Percentiles rank a stretch among this genome's conserved stretches.
phyloP scores from a whole-genome alignment of 2,329 filamentous ascomycete genomes.

The Hymenoscyphus fructigenus region DNA sequence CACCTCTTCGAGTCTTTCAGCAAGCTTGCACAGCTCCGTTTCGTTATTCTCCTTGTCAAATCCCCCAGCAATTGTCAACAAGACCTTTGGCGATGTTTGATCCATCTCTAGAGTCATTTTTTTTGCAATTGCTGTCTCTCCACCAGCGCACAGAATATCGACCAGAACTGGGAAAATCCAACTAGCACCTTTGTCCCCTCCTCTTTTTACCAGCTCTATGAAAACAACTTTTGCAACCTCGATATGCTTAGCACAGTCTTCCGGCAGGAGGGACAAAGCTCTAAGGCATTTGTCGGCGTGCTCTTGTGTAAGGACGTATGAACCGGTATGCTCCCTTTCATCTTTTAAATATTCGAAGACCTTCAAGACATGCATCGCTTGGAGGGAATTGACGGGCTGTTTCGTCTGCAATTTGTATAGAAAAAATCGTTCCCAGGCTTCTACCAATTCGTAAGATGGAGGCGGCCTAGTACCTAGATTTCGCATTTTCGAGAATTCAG shows the following conservation, averaged over 20 bases:
- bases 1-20: conserved; percentile 50
- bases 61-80: conserved; percentile 52
- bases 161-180: conserved; percentile 13
- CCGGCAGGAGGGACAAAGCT: conserved; percentile 25
- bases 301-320: conserved; percentile 14
- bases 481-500: conserved; percentile 64
- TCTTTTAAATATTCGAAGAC: conserved; percentile 62
- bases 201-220: conserved; percentile 17
- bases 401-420: conserved; percentile 48
- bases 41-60: conserved; percentile 61
- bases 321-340: conserved; percentile 21
- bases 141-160: conserved; percentile 25
- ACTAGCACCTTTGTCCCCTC: conserved; percentile 1
- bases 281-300: conserved; percentile 23
- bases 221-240: conserved; percentile 31
- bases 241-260: conserved; percentile 24
- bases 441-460: conserved; percentile 57
- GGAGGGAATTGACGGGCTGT: conserved; percentile 59
- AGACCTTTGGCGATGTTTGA: conserved; percentile 28
- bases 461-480: conserved; percentile 66
- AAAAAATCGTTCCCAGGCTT: conserved; percentile 66
- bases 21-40: conserved; percentile 55
- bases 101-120: conserved; percentile 7
- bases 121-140: conserved; percentile 30
- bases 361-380: conserved; percentile 59